Conservation (phyloP, 108 stramenopile species). For the Skeletonema grethae region DNA sequence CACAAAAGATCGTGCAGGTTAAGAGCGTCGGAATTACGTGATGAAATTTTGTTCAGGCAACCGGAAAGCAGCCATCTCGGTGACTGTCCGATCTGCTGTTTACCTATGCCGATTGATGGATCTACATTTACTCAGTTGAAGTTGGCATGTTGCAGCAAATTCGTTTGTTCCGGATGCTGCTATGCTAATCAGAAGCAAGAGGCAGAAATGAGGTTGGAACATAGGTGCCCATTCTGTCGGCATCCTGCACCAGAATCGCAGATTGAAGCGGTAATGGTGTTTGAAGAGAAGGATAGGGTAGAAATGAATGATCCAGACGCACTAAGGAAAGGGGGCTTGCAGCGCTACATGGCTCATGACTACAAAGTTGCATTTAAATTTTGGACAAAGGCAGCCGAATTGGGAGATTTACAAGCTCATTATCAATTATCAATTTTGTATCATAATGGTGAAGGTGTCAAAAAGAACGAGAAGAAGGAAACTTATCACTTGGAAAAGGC, state of each 20-base stretch:
- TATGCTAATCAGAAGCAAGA: not conserved
- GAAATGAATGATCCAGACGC: slow-evolving; percentile 2
- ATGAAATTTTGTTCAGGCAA: not conserved
- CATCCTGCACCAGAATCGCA: not conserved
- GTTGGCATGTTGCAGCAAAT: slow-evolving; percentile 1
- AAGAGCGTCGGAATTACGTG: not conserved
- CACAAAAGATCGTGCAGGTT: not conserved
- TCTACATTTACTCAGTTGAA: too few species aligned
- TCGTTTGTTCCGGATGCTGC: not conserved
- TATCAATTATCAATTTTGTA: slow-evolving; percentile 7
- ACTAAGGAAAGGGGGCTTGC: not conserved
- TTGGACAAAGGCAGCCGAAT: not conserved
- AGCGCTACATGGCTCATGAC: not conserved
- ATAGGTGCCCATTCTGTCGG: slow-evolving; percentile 4
- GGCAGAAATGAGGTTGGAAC: not conserved
- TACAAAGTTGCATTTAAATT: not conserved
- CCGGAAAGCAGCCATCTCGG: slow-evolving; percentile 6
- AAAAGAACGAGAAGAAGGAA: not conserved
- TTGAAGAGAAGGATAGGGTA: not conserved
- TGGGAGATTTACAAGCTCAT: not conserved
- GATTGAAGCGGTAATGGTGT: not conserved
- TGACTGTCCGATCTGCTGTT: slow-evolving; percentile 1
- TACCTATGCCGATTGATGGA: not conserved
- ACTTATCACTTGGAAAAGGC: slow-evolving; percentile 6
- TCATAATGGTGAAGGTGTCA: not conserved